Evolutionary conservation across 106 monocot genomes (phyloP), one percentile per base, ranked within the genome.

Genomic region (Dendrobium officinale): DNA sequence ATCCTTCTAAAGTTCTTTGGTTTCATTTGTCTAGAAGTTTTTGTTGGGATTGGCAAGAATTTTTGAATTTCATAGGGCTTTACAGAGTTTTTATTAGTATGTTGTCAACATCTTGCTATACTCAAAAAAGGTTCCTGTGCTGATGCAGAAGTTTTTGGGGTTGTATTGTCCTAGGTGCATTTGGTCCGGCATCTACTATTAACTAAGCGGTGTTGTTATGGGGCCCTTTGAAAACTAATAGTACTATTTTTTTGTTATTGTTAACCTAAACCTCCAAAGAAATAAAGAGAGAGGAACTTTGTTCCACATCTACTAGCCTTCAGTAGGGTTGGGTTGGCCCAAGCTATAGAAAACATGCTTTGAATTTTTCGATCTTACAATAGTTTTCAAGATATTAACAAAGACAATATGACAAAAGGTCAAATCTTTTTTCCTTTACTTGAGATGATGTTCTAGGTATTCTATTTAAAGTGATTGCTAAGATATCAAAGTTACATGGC

Each of bases 1-100:
- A 47, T 13, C 66, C 15, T 80, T 88, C 59, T 33, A 55, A 78
- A 41, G 9, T 51, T 18, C 4, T 7, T 78, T 78, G 27, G 54
- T 54, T 37, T 76, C 2, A 6, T 54, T 20, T 77, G 26, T 49
- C 48, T 77, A 42, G 8, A 72, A 72, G 37, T 20, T 43, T 19
- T 74, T 42, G 6, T 44, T 44, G 18, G 27, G 17, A 70, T 70
- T 70, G 27, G 31, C 27, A 33, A 13, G 70, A 70, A 70, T 6
- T 31, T 70, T n/a, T 61, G 1, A 61, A 61, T 61, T 61, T 61
- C 51, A 51, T 51, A 15, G 9, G 51, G 51, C 51, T 15, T 51
- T 51, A 51, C 51, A 51, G 51, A 15, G 51, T 51, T 51, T 51
- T 51, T 51, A 22, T 66, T n/a, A 66, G 9, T 20, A 5, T 66